Conservation (phyloP, 208 protist species). For the Trypanosoma scelopori region DNA sequence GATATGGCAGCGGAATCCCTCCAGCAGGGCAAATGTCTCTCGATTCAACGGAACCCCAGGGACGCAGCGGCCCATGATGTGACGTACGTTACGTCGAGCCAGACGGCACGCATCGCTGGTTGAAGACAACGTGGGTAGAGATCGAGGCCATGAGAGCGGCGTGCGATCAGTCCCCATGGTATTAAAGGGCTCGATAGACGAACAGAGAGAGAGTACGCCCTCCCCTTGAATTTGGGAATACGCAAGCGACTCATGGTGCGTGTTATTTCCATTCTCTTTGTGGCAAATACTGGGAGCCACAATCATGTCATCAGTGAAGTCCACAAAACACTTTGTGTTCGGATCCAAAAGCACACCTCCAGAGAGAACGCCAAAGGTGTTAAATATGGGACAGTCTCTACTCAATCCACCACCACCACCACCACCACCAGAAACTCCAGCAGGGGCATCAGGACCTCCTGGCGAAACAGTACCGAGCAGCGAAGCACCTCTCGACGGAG, state of each 20-base stretch:
- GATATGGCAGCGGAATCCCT: slow-evolving; percentile 20
- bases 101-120: not conserved
- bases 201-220: slow-evolving; percentile 22
- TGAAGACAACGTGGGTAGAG: not conserved
- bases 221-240: slow-evolving; percentile 26
- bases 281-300: slow-evolving; percentile 24
- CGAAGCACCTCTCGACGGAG: slow-evolving; percentile 14
- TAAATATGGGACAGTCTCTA: slow-evolving; percentile 55
- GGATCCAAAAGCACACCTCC: slow-evolving; percentile 66
- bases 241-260: slow-evolving; percentile 7
- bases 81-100: slow-evolving; percentile 4
- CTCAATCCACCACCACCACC: slow-evolving; percentile 5
- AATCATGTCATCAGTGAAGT: slow-evolving; percentile 42
- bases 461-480: slow-evolving; percentile 5
- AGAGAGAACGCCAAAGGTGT: slow-evolving; percentile 59
- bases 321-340: slow-evolving; percentile 31
- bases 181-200: slow-evolving; percentile 35
- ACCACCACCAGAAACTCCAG: not conserved
- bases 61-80: slow-evolving; percentile 6
- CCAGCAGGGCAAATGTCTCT: slow-evolving; percentile 9
- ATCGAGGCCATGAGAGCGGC: slow-evolving; percentile 28
- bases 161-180: slow-evolving; percentile 10
- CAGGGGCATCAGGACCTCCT: slow-evolving; percentile 8
- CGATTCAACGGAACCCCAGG: not conserved
- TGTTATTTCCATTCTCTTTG: slow-evolving; percentile 12